A percentile compares a stretch with the other conserved stretches of the same genome.
phyloP scores from a whole-genome alignment of 2,329 filamentous ascomycete genomes.

The Ophiostoma himal-ulmi region DNA sequence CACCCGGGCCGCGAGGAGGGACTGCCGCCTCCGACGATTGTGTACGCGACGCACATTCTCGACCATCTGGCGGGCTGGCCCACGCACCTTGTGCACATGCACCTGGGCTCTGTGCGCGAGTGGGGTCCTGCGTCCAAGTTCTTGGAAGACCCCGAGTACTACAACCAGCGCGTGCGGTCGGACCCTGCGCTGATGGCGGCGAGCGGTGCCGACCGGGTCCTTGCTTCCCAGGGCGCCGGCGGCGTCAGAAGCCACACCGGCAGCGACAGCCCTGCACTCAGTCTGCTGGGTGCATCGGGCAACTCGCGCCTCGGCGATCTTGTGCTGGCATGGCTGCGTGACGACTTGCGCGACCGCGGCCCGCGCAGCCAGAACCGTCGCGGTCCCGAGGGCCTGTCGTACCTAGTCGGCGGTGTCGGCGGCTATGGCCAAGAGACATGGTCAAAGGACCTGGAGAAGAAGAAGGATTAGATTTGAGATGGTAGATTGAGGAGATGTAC shows the following conservation, averaged over 20 bases:
- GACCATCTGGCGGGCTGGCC: slow-evolving; percentile 95
- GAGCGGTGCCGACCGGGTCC: background rate
- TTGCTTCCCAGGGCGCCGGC: background rate
- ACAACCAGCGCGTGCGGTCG: slow-evolving; percentile 18
- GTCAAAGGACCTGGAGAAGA: slow-evolving; percentile 18
- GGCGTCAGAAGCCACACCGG: slow-evolving; percentile 26
- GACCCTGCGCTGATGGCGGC: slow-evolving; percentile 2
- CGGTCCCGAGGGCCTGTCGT: slow-evolving; percentile 60
- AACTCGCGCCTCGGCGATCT: slow-evolving; percentile 83
- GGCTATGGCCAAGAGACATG: slow-evolving; percentile 51
- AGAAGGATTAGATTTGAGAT: background rate
- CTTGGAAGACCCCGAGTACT: slow-evolving; percentile 36
- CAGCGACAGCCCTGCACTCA: slow-evolving; percentile 13
- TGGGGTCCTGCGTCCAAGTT: slow-evolving; percentile 72
- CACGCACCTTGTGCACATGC: slow-evolving; percentile 93
- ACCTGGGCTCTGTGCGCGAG: slow-evolving; percentile 78
- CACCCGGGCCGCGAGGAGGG: slow-evolving; percentile 47
- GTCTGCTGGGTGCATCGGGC: slow-evolving; percentile 42
- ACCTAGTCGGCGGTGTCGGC: slow-evolving; percentile 47
- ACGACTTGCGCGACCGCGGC: slow-evolving; percentile 72
- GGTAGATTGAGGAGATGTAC: background rate
- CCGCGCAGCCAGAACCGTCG: slow-evolving; percentile 58
- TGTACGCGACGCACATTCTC: slow-evolving; percentile 95
- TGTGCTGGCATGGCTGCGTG: slow-evolving; percentile 78
- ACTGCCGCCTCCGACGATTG: slow-evolving; percentile 59